These are phyloP conservation scores for Microbotryum saponariae DNA, from an alignment of 1,284 basidiomycete genomes.

Conservation along the genomic window DNA sequence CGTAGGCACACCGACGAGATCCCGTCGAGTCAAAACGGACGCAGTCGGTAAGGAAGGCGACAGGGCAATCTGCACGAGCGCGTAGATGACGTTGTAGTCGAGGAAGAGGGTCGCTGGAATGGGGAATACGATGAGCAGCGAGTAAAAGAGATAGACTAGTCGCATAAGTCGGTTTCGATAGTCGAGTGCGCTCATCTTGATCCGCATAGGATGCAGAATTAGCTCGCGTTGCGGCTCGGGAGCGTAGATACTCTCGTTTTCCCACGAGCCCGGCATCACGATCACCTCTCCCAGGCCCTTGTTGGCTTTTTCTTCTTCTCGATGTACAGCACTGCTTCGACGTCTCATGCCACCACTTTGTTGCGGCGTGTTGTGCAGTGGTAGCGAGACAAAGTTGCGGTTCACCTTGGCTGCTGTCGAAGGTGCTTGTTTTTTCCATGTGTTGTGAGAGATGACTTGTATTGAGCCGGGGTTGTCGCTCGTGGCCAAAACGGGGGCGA, in stretches of 20 bases:
- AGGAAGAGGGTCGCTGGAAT: slow-evolving; percentile 39
- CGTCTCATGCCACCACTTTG: not conserved
- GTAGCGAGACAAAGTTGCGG: not conserved
- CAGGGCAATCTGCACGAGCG: slow-evolving; percentile 36
- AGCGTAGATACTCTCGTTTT: slow-evolving; percentile 2
- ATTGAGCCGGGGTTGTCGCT: too few species aligned
- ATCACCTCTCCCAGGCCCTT: slow-evolving; percentile 14
- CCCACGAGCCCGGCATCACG: slow-evolving; percentile 11
- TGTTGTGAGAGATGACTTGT: not conserved
- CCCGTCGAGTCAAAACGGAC: slow-evolving; percentile 7
- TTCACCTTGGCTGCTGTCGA: not conserved
- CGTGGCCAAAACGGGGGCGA: too few species aligned
- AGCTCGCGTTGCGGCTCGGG: slow-evolving; percentile 12
- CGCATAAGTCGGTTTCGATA: slow-evolving; percentile 19
- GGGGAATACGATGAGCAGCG: slow-evolving; percentile 24
- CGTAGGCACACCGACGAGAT: slow-evolving; percentile 7
- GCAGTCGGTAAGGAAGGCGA: slow-evolving; percentile 16
- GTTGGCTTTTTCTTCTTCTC: not conserved
- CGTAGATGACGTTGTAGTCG: slow-evolving; percentile 39
- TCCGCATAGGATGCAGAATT: slow-evolving; percentile 9
- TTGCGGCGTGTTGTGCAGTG: not conserved
- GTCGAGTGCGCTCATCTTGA: slow-evolving; percentile 19
- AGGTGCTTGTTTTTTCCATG: not conserved
- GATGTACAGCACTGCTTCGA: not conserved
- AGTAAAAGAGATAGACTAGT: slow-evolving; percentile 15